A percentile compares a stretch with the other conserved stretches of the same genome.
Conservation (phyloP, 306 rosid genomes). For the Prunus armeniaca region DNA sequence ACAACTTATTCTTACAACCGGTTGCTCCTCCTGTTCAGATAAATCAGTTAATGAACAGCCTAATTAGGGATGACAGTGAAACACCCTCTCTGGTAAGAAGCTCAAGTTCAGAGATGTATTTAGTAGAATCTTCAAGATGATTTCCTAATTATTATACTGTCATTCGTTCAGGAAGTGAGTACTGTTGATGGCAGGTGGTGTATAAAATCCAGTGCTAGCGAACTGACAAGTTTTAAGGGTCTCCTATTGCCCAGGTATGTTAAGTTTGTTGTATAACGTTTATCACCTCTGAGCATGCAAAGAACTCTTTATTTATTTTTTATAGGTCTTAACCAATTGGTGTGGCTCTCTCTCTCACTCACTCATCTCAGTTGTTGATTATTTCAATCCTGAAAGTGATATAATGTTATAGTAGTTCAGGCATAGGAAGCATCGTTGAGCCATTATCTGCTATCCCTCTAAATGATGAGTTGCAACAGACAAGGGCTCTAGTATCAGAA, state of each 20-base stretch:
- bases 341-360: neutral
- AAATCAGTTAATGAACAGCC: slow-evolving; percentile 64
- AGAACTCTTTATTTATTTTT: slow-evolving; percentile 9
- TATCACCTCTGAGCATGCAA: slow-evolving; percentile 13
- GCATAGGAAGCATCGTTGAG: slow-evolving; percentile 67
- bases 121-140: slow-evolving; percentile 16
- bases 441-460: slow-evolving; percentile 82
- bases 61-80: slow-evolving; percentile 60
- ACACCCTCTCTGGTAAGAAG: slow-evolving; percentile 62
- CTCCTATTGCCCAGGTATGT: slow-evolving; percentile 79
- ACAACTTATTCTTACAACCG: neutral
- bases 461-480: slow-evolving; percentile 87
- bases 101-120: slow-evolving; percentile 18
- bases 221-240: slow-evolving; percentile 59
- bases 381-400: slow-evolving; percentile 43
- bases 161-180: slow-evolving; percentile 69
- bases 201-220: slow-evolving; percentile 55
- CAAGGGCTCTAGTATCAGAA: slow-evolving; percentile 68
- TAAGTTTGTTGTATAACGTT: slow-evolving; percentile 25
- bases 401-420: slow-evolving; percentile 58
- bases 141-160: slow-evolving; percentile 25
- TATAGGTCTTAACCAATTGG: slow-evolving; percentile 12
- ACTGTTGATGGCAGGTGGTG: slow-evolving; percentile 93
- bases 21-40: slow-evolving; percentile 46
- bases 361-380: slow-evolving; percentile 16